Evolutionary conservation across 2,329 filamentous ascomycete genomes (phyloP).

Genomic region (Capronia coronata): DNA sequence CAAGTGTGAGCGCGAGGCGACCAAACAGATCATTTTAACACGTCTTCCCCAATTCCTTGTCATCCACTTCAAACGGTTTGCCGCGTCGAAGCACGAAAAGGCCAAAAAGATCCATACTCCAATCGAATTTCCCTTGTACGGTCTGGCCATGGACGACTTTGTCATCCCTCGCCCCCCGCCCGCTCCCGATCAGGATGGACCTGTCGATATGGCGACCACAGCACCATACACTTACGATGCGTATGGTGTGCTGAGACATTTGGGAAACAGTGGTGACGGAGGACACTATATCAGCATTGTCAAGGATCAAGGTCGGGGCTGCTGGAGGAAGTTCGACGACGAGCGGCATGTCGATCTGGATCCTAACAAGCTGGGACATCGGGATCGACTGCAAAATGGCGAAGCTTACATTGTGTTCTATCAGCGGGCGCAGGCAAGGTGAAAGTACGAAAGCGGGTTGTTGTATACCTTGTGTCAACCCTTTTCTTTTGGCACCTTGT

Average conservation of each 20-base stretch:
- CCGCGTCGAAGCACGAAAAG: constrained; percentile 49
- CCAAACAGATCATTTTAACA: constrained; percentile 66
- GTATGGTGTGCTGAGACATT: constrained; percentile 76
- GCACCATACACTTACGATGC: constrained; percentile 70
- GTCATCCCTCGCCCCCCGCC: constrained; percentile 47
- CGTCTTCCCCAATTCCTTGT: constrained; percentile 74
- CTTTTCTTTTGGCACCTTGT: too few relatives aligned
- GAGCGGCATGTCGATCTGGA: constrained; percentile 51
- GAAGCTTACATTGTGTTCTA: constrained; percentile 63
- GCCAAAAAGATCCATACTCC: constrained; percentile 63
- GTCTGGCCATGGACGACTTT: constrained; percentile 58
- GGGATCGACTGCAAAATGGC: constrained; percentile 54
- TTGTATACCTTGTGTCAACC: neutral
- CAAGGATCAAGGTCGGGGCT: constrained; percentile 51
- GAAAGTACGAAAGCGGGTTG: constrained; percentile 1
- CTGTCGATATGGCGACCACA: constrained; percentile 34
- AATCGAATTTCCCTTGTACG: constrained; percentile 69
- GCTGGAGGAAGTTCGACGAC: constrained; percentile 59
- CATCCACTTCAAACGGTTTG: constrained; percentile 67
- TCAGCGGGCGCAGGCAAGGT: constrained; percentile 41
- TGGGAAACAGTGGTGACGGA: constrained; percentile 58
- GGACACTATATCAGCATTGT: constrained; percentile 77
- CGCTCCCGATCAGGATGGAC: constrained; percentile 29
- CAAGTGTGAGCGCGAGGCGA: constrained; percentile 59
- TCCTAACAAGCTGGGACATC: constrained; percentile 44